Conservation (phyloP, 1,284 basidiomycete genomes). For the Stygiomarasmius scandens region DNA sequence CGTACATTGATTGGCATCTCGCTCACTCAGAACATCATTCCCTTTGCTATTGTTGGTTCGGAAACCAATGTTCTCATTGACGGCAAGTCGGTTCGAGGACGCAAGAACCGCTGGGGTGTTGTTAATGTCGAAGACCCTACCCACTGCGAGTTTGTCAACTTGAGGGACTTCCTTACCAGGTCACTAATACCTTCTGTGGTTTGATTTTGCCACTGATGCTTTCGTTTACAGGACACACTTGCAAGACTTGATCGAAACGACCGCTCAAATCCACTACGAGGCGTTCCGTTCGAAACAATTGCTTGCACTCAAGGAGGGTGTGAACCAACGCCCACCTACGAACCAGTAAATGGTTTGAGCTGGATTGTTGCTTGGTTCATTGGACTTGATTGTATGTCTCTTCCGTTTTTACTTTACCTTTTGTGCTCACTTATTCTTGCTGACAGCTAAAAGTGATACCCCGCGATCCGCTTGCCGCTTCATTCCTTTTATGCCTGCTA, state of each 20-base stretch:
- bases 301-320: slow-evolving; percentile 88
- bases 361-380: no score
- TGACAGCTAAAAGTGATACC: not conserved
- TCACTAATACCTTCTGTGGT: no score
- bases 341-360: slow-evolving; percentile 9
- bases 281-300: slow-evolving; percentile 98
- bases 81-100: slow-evolving; percentile 92
- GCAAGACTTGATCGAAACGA: slow-evolving; percentile 98
- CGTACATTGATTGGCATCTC: slow-evolving; percentile 7
- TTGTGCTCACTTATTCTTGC: not conserved
- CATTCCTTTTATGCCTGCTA: not conserved
- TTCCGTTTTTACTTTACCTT: not conserved
- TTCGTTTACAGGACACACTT: slow-evolving; percentile 77
- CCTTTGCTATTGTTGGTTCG: slow-evolving; percentile 96
- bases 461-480: not conserved
- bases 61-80: slow-evolving; percentile 94
- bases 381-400: not conserved
- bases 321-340: slow-evolving; percentile 54
- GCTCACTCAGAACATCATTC: slow-evolving; percentile 77
- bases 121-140: slow-evolving; percentile 96
- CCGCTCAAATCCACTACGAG: slow-evolving; percentile 98
- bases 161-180: slow-evolving; percentile 96
- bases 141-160: slow-evolving; percentile 98
- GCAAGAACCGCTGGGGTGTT: slow-evolving; percentile 98
- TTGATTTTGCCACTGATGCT: no score